Conservation (phyloP, 1,284 basidiomycete species). For the Moniliophthora roreri region DNA sequence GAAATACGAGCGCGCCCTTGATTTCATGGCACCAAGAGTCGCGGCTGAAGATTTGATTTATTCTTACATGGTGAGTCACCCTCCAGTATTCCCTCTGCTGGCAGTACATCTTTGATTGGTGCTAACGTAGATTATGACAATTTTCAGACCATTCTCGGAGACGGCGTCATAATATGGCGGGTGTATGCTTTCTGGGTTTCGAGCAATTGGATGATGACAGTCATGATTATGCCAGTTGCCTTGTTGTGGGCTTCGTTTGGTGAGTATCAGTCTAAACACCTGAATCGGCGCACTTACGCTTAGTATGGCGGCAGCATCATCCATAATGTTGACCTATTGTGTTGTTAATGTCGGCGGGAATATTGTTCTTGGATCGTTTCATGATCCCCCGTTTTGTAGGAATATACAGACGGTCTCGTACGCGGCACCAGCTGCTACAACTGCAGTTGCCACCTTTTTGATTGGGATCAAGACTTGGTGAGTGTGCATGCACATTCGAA, state of each 20-base stretch:
- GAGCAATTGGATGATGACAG: neutral
- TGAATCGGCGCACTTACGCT: no score
- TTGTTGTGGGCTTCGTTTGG: neutral
- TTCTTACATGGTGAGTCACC: neutral
- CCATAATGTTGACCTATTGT: slow-evolving; percentile 9
- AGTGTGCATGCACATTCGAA: neutral
- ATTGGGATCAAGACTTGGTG: slow-evolving; percentile 8
- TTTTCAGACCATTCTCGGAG: neutral
- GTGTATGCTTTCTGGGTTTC: neutral
- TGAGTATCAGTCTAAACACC: neutral
- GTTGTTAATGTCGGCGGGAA: slow-evolving; percentile 2
- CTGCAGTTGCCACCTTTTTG: slow-evolving; percentile 7
- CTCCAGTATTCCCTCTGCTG: neutral
- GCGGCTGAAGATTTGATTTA: neutral
- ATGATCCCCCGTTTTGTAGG: slow-evolving; percentile 6
- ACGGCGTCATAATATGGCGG: neutral
- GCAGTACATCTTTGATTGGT: neutral
- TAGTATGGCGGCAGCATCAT: neutral
- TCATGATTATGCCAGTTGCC: neutral
- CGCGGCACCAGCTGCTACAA: slow-evolving; percentile 4
- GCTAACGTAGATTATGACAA: no score
- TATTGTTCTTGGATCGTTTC: slow-evolving; percentile 8
- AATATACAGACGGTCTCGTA: slow-evolving; percentile 9
- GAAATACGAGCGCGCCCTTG: neutral
- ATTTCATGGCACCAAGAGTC: neutral